These are phyloP conservation scores for Panus rudis DNA, from an alignment of 768 basidiomycete genomes.

Conservation along the genomic window DNA sequence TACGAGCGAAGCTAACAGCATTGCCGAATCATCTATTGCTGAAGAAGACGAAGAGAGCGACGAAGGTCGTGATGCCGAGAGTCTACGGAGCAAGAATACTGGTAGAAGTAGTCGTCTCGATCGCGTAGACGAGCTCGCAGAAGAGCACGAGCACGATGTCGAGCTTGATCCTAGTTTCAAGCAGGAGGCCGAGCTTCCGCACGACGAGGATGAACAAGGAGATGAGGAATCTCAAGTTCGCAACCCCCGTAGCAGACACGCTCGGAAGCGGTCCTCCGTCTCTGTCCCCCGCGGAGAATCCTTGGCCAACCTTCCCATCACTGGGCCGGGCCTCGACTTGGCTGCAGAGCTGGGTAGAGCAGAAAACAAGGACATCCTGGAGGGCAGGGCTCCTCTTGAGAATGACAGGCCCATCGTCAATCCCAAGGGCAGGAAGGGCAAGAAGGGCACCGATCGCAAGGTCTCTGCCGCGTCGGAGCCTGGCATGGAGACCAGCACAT, in stretches of 20 bases:
- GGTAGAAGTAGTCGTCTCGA: slow-evolving; percentile 50
- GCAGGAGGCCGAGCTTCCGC: slow-evolving; percentile 18
- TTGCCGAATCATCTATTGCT: slow-evolving; percentile 35
- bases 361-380: slow-evolving; percentile 78
- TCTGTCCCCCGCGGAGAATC: slow-evolving; percentile 60
- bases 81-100: slow-evolving; percentile 49
- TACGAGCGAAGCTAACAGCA: too few species aligned
- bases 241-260: slow-evolving; percentile 34
- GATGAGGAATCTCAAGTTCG: not conserved
- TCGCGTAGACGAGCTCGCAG: slow-evolving; percentile 28
- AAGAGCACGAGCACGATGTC: slow-evolving; percentile 24
- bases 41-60: slow-evolving; percentile 22
- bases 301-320: slow-evolving; percentile 80
- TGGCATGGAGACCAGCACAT: slow-evolving; percentile 36
- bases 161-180: slow-evolving; percentile 37
- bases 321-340: slow-evolving; percentile 83
- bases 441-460: slow-evolving; percentile 25
- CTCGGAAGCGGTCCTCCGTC: slow-evolving; percentile 35
- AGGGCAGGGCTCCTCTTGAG: slow-evolving; percentile 46
- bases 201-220: slow-evolving; percentile 14
- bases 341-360: slow-evolving; percentile 90
- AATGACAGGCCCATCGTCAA: slow-evolving; percentile 38
- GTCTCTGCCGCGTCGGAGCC: slow-evolving; percentile 26
- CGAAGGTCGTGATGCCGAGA: slow-evolving; percentile 28
- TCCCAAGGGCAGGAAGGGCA: slow-evolving; percentile 36